Percentiles rank a stretch among this genome's conserved stretches.
Conservation (phyloP, 192 early-diverging fungal species). For the Dissophora ornata region DNA sequence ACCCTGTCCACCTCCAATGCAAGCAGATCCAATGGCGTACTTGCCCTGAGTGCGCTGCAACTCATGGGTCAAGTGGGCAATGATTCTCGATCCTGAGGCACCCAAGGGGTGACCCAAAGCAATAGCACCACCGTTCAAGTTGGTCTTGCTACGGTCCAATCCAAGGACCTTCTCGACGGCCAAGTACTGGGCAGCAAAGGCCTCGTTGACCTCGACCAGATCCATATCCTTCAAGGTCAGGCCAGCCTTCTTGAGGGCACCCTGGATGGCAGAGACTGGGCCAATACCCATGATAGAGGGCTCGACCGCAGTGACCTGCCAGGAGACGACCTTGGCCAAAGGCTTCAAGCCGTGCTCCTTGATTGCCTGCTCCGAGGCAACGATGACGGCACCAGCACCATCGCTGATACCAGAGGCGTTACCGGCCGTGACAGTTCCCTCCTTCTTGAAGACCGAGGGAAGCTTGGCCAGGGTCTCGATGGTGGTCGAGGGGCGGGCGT, state of each 20-base stretch:
- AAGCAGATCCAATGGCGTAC: conserved; percentile 94
- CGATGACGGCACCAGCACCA: conserved; percentile 88
- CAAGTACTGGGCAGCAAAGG: conserved; percentile 94
- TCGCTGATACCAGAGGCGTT: conserved; percentile 97
- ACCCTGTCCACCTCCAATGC: conserved; percentile 92
- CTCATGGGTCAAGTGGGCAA: conserved; percentile 87
- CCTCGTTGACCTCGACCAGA: conserved; percentile 97
- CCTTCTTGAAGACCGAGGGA: conserved; percentile 88
- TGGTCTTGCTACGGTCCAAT: conserved; percentile 80
- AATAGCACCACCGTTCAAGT: conserved; percentile 93
- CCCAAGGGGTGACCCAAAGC: conserved; percentile 95
- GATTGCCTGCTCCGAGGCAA: conserved; percentile 88
- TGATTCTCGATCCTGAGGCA: conserved; percentile 95
- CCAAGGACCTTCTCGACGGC: conserved; percentile 91
- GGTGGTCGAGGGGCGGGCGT: conserved; percentile 88
- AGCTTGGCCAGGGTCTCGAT: conserved; percentile 84
- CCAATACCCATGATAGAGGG: conserved; percentile 98
- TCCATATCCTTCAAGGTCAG: conserved; percentile 87
- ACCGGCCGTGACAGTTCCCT: conserved; percentile 92
- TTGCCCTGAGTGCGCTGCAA: conserved; percentile 83
- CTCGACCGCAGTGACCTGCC: conserved; percentile 88
- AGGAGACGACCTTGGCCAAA: conserved; percentile 87
- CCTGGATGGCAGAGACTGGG: conserved; percentile 90
- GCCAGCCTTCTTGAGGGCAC: conserved; percentile 84
- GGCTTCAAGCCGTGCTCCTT: conserved; percentile 84